Conservation (phyloP, 148 eudicot genomes). For the Amaranthus hypochondriacus region DNA sequence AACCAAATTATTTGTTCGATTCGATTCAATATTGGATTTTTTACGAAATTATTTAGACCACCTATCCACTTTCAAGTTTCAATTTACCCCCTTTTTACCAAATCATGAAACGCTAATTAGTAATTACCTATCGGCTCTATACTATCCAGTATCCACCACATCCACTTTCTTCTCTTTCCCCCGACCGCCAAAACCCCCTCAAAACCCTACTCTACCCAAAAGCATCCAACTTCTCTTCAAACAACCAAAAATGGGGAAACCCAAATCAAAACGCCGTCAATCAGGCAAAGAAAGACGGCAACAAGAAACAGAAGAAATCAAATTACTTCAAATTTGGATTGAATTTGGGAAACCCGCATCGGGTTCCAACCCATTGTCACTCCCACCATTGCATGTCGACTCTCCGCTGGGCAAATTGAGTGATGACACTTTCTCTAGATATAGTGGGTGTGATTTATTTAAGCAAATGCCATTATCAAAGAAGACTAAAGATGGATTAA, state of each 20-base stretch:
- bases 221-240: no score
- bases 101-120: neutral
- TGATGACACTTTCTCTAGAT: slow-evolving; percentile 51
- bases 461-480: slow-evolving; percentile 71
- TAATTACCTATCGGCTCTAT: no score
- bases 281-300: slow-evolving; percentile 42
- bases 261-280: slow-evolving; percentile 34
- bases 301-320: slow-evolving; percentile 56
- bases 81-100: neutral
- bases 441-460: slow-evolving; percentile 58
- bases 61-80: no score
- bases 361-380: slow-evolving; percentile 71
- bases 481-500: slow-evolving; percentile 72
- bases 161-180: no score
- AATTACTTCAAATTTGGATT: slow-evolving; percentile 63
- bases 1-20: no score
- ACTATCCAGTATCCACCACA: no score
- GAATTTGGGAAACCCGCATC: slow-evolving; percentile 55
- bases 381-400: slow-evolving; percentile 41
- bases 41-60: no score
- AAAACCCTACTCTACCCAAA: no score
- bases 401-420: slow-evolving; percentile 49
- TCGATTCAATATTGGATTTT: no score
- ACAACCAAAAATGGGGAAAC: slow-evolving; percentile 36
- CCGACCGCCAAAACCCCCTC: no score